Conservation (phyloP, 2,329 filamentous ascomycete genomes). For the Pseudogymnoascus pannorum region DNA sequence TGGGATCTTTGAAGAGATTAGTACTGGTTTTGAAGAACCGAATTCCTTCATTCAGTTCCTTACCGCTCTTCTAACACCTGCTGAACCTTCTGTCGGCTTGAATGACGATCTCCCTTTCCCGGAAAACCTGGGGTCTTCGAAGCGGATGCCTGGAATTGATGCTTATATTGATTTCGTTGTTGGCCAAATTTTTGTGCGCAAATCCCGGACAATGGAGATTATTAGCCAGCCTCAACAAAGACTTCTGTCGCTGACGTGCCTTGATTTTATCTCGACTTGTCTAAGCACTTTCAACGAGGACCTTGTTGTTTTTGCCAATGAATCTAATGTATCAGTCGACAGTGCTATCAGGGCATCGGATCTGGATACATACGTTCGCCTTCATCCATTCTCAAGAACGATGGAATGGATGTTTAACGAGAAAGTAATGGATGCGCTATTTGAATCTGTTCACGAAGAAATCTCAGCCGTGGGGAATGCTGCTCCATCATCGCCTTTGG, state of each 20-base stretch:
- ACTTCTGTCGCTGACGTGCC: conserved; percentile 68
- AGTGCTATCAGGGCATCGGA: conserved; percentile 65
- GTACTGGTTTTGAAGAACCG: conserved; percentile 74
- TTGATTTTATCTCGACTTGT: conserved; percentile 75
- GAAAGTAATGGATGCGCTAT: conserved; percentile 71
- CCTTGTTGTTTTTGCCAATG: conserved; percentile 73
- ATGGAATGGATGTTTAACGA: conserved; percentile 99
- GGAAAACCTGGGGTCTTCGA: conserved; percentile 70
- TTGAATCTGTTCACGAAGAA: conserved; percentile 72
- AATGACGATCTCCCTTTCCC: conserved; percentile 79
- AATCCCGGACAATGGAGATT: conserved; percentile 48
- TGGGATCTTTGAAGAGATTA: conserved; percentile 65
- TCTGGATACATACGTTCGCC: conserved; percentile 69
- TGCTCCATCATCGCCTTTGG: conserved; percentile 69
- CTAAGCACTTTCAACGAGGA: conserved; percentile 90
- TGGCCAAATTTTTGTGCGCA: conserved; percentile 66
- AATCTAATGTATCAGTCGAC: conserved; percentile 66
- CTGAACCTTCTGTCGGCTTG: conserved; percentile 51
- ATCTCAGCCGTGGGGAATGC: conserved; percentile 64
- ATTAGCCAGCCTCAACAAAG: conserved; percentile 61
- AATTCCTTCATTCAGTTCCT: conserved; percentile 77
- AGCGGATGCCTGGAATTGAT: conserved; percentile 79
- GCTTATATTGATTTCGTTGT: conserved; percentile 88
- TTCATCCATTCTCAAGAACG: conserved; percentile 87
- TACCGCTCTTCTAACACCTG: conserved; percentile 61